These are phyloP conservation scores for Wickerhamiella occidentalis DNA, from an alignment of 805 yeast genomes.

Conservation along the genomic window DNA sequence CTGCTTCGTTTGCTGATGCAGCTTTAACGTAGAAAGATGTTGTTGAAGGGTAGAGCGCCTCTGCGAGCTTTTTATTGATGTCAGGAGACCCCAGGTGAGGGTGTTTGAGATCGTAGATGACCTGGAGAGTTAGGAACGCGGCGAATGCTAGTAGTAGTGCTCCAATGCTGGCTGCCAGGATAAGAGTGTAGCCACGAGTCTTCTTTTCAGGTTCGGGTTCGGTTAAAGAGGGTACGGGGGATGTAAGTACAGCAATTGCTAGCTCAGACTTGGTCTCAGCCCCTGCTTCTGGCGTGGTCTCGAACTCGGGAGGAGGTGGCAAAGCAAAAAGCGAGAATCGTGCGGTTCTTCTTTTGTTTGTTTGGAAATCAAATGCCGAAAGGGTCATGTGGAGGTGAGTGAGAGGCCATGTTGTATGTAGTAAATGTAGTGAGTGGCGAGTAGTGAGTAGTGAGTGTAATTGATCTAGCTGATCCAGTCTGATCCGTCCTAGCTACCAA, in stretches of 20 bases:
- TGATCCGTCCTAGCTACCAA: too few species aligned
- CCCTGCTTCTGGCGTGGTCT: neutral
- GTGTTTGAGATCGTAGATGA: neutral
- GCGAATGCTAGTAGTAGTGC: neutral
- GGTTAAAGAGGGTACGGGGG: neutral
- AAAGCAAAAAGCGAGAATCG: conserved; percentile 2
- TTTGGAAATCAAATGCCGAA: conserved; percentile 1
- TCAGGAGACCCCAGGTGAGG: neutral
- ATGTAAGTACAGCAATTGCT: neutral
- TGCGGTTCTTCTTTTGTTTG: neutral
- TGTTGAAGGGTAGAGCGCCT: neutral
- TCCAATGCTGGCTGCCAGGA: neutral
- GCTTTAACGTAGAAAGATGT: neutral
- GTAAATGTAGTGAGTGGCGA: too few species aligned
- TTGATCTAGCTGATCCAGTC: too few species aligned
- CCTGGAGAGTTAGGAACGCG: neutral
- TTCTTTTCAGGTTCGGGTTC: neutral
- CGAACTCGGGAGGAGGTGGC: neutral
- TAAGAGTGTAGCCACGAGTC: neutral
- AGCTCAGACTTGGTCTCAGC: neutral
- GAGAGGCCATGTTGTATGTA: too few species aligned
- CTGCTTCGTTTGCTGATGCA: neutral
- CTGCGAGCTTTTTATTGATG: neutral
- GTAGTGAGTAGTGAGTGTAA: too few species aligned
- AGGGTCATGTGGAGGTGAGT: too few species aligned